phyloP scores from a whole-genome alignment of 169 alveolate species.

The Eimeria acervulina region DNA sequence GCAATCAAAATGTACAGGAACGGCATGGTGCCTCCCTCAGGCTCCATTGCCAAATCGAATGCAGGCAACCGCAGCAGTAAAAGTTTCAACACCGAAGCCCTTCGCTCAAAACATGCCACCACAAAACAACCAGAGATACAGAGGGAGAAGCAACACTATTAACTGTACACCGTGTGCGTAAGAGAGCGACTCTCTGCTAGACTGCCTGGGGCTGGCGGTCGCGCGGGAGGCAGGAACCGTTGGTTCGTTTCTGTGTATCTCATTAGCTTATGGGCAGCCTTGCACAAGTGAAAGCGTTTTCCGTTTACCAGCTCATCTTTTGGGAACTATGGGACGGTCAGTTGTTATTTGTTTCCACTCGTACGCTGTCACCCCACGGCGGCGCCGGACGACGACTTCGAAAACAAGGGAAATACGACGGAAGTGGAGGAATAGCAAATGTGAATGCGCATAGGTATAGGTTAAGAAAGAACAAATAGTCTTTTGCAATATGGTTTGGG shows the following conservation, averaged over 20 bases:
- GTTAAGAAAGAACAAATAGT: background rate
- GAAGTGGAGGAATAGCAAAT: background rate
- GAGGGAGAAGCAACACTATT: background rate
- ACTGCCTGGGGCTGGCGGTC: slow-evolving; percentile 50
- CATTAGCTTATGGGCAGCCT: background rate
- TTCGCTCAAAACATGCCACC: background rate
- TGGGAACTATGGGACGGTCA: background rate
- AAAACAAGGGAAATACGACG: background rate
- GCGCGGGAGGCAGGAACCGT: slow-evolving; percentile 6
- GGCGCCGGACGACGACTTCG: background rate
- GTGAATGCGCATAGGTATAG: background rate
- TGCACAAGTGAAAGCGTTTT: background rate
- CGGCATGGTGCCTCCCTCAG: slow-evolving; percentile 4
- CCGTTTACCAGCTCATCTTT: background rate
- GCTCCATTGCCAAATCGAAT: slow-evolving; percentile 58
- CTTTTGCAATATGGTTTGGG: background rate
- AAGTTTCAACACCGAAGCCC: background rate
- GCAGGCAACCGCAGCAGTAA: background rate
- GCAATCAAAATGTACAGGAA: background rate
- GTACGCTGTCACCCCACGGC: slow-evolving; percentile 21
- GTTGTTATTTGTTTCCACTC: background rate
- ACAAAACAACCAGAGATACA: background rate
- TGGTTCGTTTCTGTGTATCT: background rate
- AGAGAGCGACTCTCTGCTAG: background rate
- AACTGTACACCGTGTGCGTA: background rate